Evolutionary conservation across 2,329 filamentous ascomycete genomes (phyloP), one percentile per base, ranked within the genome.

Genomic region (Colletotrichum scovillei): DNA sequence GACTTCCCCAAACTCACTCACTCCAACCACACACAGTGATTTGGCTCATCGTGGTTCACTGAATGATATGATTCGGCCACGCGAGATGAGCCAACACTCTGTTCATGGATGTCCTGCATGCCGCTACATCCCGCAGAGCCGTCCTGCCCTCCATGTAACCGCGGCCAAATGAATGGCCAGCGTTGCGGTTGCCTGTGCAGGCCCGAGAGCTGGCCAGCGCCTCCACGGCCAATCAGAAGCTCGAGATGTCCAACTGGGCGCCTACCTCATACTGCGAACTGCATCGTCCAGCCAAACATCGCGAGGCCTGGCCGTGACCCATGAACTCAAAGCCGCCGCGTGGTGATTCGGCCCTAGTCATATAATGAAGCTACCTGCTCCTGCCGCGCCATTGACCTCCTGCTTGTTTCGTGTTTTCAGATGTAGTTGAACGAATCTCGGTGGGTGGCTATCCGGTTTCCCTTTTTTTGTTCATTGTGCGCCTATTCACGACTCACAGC

Each of bases 261-360:
- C 72, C 72, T 75, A 73, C 74, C 62, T 74, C 74, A 75, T 75
- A 74, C 72, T 64, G 59, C 72, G 42, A 16, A 71, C 59, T 70
- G 71, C 74, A 72, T 60, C 59, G 49, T 67, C 63, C 72, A 74
- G 72, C 74, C 74, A 75, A 72, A 74, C 74, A 75, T 67, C 73
- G 38, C 55, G 63, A 57, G 55, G 57, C 68, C 63, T 38, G 55
- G 63, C 62, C 30, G 56, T 63, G 72, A 72, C 72, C 72, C 68
- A 67, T 67, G 68, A 55, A 58, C 35, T 49, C 57, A 60, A 63
- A 58, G 58, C n/a, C 67, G 67, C 59, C 26, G 35, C 53, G 26
- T 63, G 73, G 62, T 62, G 62, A 67, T 57, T 55, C 42, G 53
- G 52, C 49, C 64, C 53, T 35, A 59, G 66, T 70, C 73, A 66